phyloP scores from a whole-genome alignment of 225 moss, liverwort and hornwort species.

The Marchantia polymorpha region DNA sequence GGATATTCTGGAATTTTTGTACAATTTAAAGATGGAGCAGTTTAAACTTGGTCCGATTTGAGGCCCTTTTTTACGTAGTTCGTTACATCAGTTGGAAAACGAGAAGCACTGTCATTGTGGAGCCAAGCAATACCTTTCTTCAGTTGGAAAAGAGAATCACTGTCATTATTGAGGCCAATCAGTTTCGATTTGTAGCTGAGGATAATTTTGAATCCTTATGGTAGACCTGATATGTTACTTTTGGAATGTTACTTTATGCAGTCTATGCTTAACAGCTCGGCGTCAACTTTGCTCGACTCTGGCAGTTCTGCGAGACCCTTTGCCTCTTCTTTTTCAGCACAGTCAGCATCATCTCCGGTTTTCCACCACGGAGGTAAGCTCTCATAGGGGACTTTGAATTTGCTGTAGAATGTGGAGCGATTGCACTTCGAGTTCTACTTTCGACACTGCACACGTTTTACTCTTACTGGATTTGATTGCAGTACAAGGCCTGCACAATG shows the following conservation, averaged over 20 bases:
- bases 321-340: slow-evolving; percentile 72
- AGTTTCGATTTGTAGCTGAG: not conserved
- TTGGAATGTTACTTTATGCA: slow-evolving; percentile 34
- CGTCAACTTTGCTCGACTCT: slow-evolving; percentile 84
- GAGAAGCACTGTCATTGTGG: not conserved
- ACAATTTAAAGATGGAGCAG: not conserved
- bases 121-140: not conserved
- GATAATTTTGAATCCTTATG: not conserved
- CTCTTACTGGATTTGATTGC: slow-evolving; percentile 25
- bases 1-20: not conserved
- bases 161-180: not conserved
- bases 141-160: not conserved
- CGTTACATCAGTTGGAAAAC: not conserved
- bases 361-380: slow-evolving; percentile 82
- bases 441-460: not conserved
- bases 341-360: slow-evolving; percentile 79
- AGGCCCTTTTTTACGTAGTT: not conserved
- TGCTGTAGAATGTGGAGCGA: not conserved
- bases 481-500: slow-evolving; percentile 92
- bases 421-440: too few relatives aligned
- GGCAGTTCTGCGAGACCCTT: slow-evolving; percentile 88
- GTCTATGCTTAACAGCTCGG: slow-evolving; percentile 95
- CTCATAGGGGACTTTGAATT: not conserved
- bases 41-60: not conserved
- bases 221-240: not conserved